Base-by-base conservation (phyloP, 2,329 filamentous ascomycete species). In the Fusarium musae region DNA sequence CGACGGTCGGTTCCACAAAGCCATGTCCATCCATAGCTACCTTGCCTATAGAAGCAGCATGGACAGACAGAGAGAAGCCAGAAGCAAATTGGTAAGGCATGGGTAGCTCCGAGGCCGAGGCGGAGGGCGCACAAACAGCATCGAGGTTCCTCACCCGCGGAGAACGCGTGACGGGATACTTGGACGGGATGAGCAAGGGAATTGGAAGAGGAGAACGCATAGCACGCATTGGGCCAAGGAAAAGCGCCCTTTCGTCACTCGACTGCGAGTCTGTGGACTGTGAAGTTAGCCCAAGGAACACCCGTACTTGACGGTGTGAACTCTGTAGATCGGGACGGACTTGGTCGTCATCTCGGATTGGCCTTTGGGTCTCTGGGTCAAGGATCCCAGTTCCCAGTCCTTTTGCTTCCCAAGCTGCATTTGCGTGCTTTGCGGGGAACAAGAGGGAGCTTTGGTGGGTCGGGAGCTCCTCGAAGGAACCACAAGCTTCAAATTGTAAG, bases 1-100 rank as follows among this genome's bases (percentile, higher is more conserved):
- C 77, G 77, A 78, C 77, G 77, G 77, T 78, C 74, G 77, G 77
- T 78, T 78, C 77, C 77, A 78, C 77, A 77, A 77, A 63, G 59
- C 66, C 65, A 69, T 64, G 32, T 28, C 46, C 40, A 62, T 57
- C 39, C 46, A 59, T 46, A 65, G 34, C 30, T 26, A 54, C 28
- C 30, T 58, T 36, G 5, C 26, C 26, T 47, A 46, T 44, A 36
- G 59, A 65, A 53, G 44, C 47, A 69, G 40, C 39, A 40, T 53
- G 23, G 34, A 39, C 36, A 54, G 19, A 40, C 8, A 67, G 63
- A 54, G 54, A 59, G 56, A 66, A 60, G 63, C 59, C 59, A 62
- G 50, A 50, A 72, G 57, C 47, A 60, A 56, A 57, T 61, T 62
- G 65, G 69, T 63, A 60, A 66, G 67, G 69, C 52, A 59, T 67